Evolutionary conservation across 164 flowering plant genomes (phyloP), one percentile per base, ranked within the genome.

Genomic region (Annona squamosa): DNA sequence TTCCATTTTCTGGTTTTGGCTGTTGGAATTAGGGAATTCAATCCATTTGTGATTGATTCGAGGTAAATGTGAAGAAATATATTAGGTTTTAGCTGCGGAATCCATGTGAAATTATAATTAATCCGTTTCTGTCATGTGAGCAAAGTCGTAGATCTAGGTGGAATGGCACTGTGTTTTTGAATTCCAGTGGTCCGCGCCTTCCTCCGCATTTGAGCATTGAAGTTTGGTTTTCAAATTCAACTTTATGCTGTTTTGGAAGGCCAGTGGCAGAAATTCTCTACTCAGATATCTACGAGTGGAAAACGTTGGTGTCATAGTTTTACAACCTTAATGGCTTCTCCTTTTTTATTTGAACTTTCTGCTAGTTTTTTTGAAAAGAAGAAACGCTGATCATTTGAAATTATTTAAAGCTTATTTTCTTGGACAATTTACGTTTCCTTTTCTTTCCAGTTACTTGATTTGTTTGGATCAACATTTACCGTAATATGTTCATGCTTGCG

Each of bases 11-110:
- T 19, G 4, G 17, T 63, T 63, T 63, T n/a, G 65, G 65, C 16
- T 3, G 16, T 63, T 63, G 65, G 17, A 63, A 63, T n/a, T n/a
- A 4, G 65, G 41, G 65, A n/a, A 63, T n/a, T 63, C 19, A 52
- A 9, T 5, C 13, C 17, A 16, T 52, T 52, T 64, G 5, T 64
- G 48, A 67, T 67, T 13, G 42, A 16, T 46, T 43, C 43, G 45
- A 43, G 47, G 37, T 42, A n/a, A 44, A 6, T 67, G 13, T 42
- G 69, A 44, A 4, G 45, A 67, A 67, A 16, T 5, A 41, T 16
- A 67, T 44, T 67, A 67, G 69, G 47, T 44, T 19, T 42, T 13
- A 67, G 69, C 67, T 64, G 67, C 42, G 44, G 67, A 64, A 2
- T 64, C 59, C 59, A 16, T 52, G 9, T 52, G 9, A 9, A 52